Evolutionary conservation across 495 filamentous ascomycete species (phyloP), one percentile per base, ranked within the genome.

Genomic region (Daldinia bambusicola): DNA sequence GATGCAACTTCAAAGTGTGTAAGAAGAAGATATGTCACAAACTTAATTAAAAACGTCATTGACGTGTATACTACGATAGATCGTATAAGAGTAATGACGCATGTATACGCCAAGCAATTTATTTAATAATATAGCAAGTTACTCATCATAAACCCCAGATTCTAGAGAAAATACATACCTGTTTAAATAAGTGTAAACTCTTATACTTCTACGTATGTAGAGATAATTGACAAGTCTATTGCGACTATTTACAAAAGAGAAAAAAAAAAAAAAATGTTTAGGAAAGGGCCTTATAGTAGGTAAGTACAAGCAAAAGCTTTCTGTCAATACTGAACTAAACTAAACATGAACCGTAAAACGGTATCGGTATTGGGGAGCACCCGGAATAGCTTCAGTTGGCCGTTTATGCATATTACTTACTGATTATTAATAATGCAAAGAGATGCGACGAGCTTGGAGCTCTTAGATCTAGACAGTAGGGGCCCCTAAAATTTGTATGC

Each of bases 371-470:
- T 72, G 60, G 69, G 64, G 26, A 61, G 14, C 61, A 51, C 37
- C 68, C 60, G 64, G 70, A 48, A 64, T 65, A 67, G 43, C 69
- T 31, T 71, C 58, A 63, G 52, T 43, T 18, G 34, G 63, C 40
- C 2, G 5, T 36, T 18, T 12, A 41, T 61, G 26, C 26, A 26
- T 26, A 26, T 32, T 56, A 70, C 14, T 52, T 30, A 56, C 31
- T 22, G 31, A 53, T 64, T 51, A 61, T 59, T 55, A 61, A 56
- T 55, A 60, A 67, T 63, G 36, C 56, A 65, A 22, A 43, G 41
- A 41, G 26, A 67, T 63, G 36, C 56, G 62, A 22, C 36, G 41
- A 41, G 26, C 48, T 41, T 20, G 10, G 8, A 63, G 13, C 20
- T 51, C 38, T 61, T 20, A 62, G 57, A 38, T 53, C 51, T 45